A percentile compares a stretch with the other conserved stretches of the same genome.
These are phyloP conservation scores for Corallochytrium limacisporum DNA, from an alignment of 78 protist genomes.

Conservation along the genomic window DNA sequence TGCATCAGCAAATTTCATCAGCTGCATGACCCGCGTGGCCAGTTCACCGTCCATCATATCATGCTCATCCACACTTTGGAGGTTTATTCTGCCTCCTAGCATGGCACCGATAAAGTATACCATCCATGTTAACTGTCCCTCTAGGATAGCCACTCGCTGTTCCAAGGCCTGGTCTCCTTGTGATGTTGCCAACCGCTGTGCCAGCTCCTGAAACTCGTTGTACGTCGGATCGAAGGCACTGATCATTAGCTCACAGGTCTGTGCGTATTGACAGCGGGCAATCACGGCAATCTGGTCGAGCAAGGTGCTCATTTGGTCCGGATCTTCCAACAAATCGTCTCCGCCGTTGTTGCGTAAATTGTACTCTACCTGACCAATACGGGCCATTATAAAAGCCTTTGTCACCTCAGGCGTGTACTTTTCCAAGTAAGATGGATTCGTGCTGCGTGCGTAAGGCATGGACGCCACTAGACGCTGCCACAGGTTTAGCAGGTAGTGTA, in stretches of 20 bases:
- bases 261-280: conserved; percentile 3
- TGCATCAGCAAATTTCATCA: background rate
- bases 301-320: conserved; percentile 8
- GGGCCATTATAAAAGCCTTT: conserved; percentile 3
- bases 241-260: background rate
- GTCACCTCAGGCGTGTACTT: conserved; percentile 11
- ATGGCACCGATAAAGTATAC: conserved; percentile 1
- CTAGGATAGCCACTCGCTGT: background rate
- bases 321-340: conserved; percentile 10
- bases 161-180: background rate
- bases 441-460: conserved; percentile 5
- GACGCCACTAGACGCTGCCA: conserved; percentile 24
- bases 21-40: background rate
- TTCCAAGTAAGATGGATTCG: conserved; percentile 3
- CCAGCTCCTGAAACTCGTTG: background rate
- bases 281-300: too few relatives aligned
- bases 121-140: conserved; percentile 19
- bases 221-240: background rate
- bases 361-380: background rate
- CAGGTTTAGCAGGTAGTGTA: conserved; percentile 27
- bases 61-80: background rate
- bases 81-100: background rate
- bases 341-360: background rate
- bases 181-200: background rate
- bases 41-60: conserved; percentile 14